These are phyloP conservation scores for Oryza coarctata DNA, from an alignment of 176 grass and related monocot genomes.

Conservation along the genomic window DNA sequence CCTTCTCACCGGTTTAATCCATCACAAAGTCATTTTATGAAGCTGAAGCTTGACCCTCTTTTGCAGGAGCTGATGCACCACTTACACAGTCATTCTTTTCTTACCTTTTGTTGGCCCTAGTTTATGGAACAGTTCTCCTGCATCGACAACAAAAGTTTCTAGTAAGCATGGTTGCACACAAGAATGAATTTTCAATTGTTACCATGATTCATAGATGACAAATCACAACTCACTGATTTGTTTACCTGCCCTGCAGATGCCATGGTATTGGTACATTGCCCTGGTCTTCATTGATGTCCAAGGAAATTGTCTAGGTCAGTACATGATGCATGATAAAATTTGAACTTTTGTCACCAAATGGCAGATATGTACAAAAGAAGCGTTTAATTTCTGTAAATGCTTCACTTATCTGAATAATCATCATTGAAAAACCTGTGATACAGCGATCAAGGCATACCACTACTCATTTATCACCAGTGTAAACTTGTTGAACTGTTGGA, in stretches of 20 bases:
- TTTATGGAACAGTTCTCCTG: conserved; percentile 51
- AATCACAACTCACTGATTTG: not conserved
- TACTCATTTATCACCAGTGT: conserved; percentile 64
- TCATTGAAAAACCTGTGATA: conserved; percentile 1
- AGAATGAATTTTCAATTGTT: not conserved
- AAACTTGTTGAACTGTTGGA: conserved; percentile 50
- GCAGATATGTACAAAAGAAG: not conserved
- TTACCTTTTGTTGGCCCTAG: conserved; percentile 43
- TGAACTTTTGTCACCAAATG: not conserved
- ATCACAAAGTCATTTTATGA: not conserved
- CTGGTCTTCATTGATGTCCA: conserved; percentile 57
- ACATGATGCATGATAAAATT: not conserved
- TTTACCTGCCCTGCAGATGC: conserved; percentile 37
- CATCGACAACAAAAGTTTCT: conserved; percentile 28
- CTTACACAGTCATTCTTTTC: conserved; percentile 57
- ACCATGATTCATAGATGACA: not conserved
- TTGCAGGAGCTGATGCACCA: conserved; percentile 50
- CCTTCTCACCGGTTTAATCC: not conserved
- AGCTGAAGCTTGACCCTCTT: not conserved
- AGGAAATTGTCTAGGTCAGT: conserved; percentile 58
- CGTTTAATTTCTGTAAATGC: not conserved
- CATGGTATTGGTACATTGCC: conserved; percentile 68
- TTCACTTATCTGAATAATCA: not conserved
- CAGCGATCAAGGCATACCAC: conserved; percentile 53
- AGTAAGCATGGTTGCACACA: conserved; percentile 17